Base-by-base conservation (phyloP, 106 monocot genomes). In the Xerophyta viscosa region DNA sequence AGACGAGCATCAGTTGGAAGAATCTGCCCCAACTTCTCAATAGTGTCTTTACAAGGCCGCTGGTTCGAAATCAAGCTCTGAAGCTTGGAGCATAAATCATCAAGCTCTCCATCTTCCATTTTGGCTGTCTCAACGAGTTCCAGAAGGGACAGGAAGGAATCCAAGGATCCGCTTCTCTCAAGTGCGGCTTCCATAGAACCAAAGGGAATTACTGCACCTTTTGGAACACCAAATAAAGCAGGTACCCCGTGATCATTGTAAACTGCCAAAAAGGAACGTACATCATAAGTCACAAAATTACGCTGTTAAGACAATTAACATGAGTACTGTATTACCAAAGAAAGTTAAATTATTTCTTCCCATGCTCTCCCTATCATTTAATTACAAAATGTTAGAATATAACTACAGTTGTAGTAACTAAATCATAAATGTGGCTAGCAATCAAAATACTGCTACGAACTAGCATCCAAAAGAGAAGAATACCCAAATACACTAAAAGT, bases 151-250 rank as follows among this genome's bases (percentile, higher is more conserved):
- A 51, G 46, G 73, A 81, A 94, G 18, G 49, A 46, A 21, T 78
- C 53, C 20, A 65, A 45, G 20, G 81, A 84, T 20, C 76, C 81
- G 54, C 66, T 81, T 65, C 55, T 74, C 61, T 76, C 53, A 7
- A 94, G 67, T 29, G 80, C 76, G 14, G 62, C 46, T 66, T 88
- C 88, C 88, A 94, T 88, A 8, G 78, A 78, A 19, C 84, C 88
- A 58, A 94, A 94, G 4, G 94, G 84, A 50, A 94, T 78, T 39
- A 88, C 69, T 8, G 73, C 88, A 33, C 94, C 77, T n/a, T 64
- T 47, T 8, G 94, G 94, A 3, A 81, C 88, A 57, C 19, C 30
- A 29, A 88, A 94, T 26, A 78, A 64, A 68, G 94, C 81, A 3
- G 88, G 94, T 48, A 79, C 61, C 30, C 94, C 94, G 57, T 80